Evolutionary conservation across 176 grass and related monocot genomes (phyloP).

Genomic region (Hsuehochloa calcarea): DNA sequence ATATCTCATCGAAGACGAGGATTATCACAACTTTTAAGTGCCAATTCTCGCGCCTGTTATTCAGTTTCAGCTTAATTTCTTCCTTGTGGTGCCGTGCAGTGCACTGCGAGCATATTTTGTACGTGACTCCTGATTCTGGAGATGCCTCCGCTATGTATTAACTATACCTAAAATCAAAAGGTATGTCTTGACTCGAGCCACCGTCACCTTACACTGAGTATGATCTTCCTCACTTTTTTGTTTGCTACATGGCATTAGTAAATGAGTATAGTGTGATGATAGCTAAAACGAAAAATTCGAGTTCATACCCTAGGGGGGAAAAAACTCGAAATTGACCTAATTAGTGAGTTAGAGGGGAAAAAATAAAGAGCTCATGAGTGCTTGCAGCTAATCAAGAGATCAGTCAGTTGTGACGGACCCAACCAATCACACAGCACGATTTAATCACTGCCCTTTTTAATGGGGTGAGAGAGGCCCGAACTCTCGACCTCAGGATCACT

Average conservation of each 20-base stretch:
- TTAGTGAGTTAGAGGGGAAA: too few species aligned
- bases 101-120: slow-evolving; percentile 7
- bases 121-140: slow-evolving; percentile 37
- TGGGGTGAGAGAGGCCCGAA: slow-evolving; percentile 68
- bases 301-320: not conserved
- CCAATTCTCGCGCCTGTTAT: slow-evolving; percentile 38
- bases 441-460: not conserved
- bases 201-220: not conserved
- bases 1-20: slow-evolving; percentile 50
- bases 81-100: not conserved
- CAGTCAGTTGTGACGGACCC: not conserved
- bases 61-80: slow-evolving; percentile 23
- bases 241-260: not conserved
- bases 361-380: slow-evolving; percentile 8
- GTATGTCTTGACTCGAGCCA: slow-evolving; percentile 4
- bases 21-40: slow-evolving; percentile 73
- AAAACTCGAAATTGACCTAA: not conserved
- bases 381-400: slow-evolving; percentile 28
- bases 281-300: not conserved
- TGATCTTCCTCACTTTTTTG: not conserved
- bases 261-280: not conserved
- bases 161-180: slow-evolving; percentile 29
- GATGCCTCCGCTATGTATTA: slow-evolving; percentile 37
- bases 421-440: not conserved
- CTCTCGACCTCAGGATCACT: slow-evolving; percentile 78